These are phyloP conservation scores for Diplodia corticola DNA, from an alignment of 2,329 filamentous ascomycete genomes.

Conservation along the genomic window DNA sequence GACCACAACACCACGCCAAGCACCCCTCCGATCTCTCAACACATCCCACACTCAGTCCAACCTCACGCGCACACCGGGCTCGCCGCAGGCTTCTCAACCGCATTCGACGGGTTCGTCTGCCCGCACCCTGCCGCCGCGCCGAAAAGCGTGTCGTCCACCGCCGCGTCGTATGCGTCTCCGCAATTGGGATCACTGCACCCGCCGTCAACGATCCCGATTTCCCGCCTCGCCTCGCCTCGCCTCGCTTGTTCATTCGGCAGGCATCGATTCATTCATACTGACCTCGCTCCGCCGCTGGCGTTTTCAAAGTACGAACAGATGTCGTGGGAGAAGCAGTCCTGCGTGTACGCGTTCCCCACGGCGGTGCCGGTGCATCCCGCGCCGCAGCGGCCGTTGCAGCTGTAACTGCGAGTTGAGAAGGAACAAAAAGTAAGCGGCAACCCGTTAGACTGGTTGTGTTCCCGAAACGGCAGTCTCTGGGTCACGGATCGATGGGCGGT, in stretches of 20 bases:
- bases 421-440: too few relatives aligned
- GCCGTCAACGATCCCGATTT: background rate
- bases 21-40: too few relatives aligned
- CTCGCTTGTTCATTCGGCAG: background rate
- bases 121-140: constrained; percentile 37
- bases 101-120: constrained; percentile 34
- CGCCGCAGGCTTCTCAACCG: constrained; percentile 27
- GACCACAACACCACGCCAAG: too few relatives aligned
- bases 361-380: constrained; percentile 48
- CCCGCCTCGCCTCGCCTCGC: background rate
- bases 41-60: background rate
- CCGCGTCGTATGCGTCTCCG: constrained; percentile 46
- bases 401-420: constrained; percentile 41
- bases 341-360: constrained; percentile 52
- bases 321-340: constrained; percentile 54
- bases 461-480: background rate
- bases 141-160: constrained; percentile 46
- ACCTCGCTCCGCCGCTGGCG: constrained; percentile 51
- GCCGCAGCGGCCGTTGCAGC: constrained; percentile 53
- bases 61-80: constrained; percentile 7
- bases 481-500: too few relatives aligned
- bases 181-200: constrained; percentile 49
- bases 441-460: background rate
- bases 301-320: constrained; percentile 55
- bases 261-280: too few relatives aligned